Conservation (phyloP, 2,329 filamentous ascomycete species). For the Sarocladium oryzae region DNA sequence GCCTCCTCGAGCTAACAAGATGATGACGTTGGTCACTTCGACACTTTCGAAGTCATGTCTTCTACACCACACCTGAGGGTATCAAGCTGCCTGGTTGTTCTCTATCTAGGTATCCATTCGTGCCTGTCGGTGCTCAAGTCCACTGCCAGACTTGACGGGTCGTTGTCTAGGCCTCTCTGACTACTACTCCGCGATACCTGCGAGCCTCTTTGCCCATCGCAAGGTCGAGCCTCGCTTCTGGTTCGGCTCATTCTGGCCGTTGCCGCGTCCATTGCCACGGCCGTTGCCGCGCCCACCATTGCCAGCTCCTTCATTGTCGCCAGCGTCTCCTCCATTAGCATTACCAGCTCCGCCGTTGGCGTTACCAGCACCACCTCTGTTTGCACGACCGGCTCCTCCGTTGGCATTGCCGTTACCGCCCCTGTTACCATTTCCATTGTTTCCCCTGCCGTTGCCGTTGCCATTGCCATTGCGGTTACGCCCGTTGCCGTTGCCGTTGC, state of each 20-base stretch:
- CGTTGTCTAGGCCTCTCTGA: too few relatives aligned
- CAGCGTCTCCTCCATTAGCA: too few relatives aligned
- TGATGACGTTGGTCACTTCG: too few relatives aligned
- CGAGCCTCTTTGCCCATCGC: neutral
- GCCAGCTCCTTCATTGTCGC: constrained; percentile 8
- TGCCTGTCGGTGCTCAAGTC: too few relatives aligned
- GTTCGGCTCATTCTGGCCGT: constrained; percentile 2
- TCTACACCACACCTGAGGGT: too few relatives aligned
- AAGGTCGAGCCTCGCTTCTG: constrained; percentile 5
- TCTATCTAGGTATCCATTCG: too few relatives aligned
- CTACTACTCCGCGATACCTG: neutral
- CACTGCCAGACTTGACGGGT: too few relatives aligned
- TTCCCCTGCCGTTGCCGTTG: constrained; percentile 13
- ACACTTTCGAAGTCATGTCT: too few relatives aligned
- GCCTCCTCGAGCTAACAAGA: too few relatives aligned
- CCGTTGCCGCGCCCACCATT: constrained; percentile 14
- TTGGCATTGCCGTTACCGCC: neutral
- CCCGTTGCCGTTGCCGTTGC: constrained; percentile 1
- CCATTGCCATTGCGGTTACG: constrained; percentile 7
- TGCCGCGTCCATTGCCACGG: neutral
- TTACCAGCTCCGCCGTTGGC: neutral
- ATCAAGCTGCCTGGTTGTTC: too few relatives aligned
- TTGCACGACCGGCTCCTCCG: too few relatives aligned
- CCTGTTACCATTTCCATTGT: constrained; percentile 10
- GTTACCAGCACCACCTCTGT: constrained; percentile 13